Base-by-base conservation (phyloP, 768 basidiomycete species). In the Mycena vitilis region DNA sequence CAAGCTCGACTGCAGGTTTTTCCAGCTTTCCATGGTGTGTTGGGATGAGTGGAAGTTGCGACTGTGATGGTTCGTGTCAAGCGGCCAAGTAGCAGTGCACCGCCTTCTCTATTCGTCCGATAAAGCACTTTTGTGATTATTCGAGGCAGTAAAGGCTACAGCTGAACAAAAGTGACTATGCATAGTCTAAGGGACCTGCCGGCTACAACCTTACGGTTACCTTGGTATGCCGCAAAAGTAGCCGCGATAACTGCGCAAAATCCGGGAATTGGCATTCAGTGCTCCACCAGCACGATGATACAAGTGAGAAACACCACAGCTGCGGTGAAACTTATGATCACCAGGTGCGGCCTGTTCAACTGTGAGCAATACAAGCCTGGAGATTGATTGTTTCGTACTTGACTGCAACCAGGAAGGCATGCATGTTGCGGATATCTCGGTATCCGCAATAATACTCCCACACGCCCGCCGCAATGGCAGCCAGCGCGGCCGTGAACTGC, bases 361-460 rank as follows among this genome's bases (percentile, higher is more conserved):
- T 62, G 42, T 49, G 44, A 62, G 49, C 25, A 63, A 44, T 20
- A 63, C 2, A 30, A 37, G 22, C 63, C 60, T 49, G 25, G 16
- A 38, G 34, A 30, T 38, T 25, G 55, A 40, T 22, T 1, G 18
- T 25, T 7, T 8, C 44, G 23, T 10, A 89, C 92, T 87, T 89
- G 34, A 86, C 82, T 18, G 84, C 86, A 37, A 78, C 80, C 45
- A 92, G 75, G 74, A 93, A 92, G 2, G 90, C 89, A 68, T 86
- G 84, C 78, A 86, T 82, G 63, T 82, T 80, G 63, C 85, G 80
- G 68, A 93, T 76, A 74, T 90, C 90, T 73, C 81, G 78, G 52
- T 83, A 87, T 2, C 88, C 88, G 56, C 79, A 82, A 65, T 86
- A 84, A 68, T 91, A 94, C 78, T 91, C 91, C 88, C 88, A 93